Evolutionary conservation across 1,139 yeast species (phyloP).

Genomic region (Geotrichum klebahnii): DNA sequence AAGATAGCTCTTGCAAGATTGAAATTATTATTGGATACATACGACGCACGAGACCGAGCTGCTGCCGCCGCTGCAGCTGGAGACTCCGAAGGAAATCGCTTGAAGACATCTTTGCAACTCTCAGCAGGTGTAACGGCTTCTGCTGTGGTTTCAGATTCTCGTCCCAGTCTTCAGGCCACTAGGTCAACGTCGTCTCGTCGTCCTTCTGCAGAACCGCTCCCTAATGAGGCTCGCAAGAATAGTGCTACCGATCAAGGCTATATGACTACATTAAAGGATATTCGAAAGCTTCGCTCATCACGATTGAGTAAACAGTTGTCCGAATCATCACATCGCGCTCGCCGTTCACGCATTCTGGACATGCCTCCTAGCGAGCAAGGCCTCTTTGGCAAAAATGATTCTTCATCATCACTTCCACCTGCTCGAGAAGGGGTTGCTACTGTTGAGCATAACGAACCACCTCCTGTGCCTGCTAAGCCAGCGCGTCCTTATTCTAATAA

Average conservation of each 20-base stretch:
- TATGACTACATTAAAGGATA: conserved; percentile 69
- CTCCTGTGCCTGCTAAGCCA: too few relatives aligned
- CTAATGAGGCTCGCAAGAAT: neutral
- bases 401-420: conserved; percentile 23
- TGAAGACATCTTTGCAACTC: too few relatives aligned
- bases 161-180: conserved; percentile 1
- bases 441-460: conserved; percentile 1
- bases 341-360: conserved; percentile 53
- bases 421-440: neutral
- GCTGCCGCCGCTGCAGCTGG: neutral
- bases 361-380: conserved; percentile 41
- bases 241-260: conserved; percentile 47
- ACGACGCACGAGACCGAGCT: conserved; percentile 34
- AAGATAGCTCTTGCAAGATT: conserved; percentile 83
- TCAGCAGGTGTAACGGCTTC: too few relatives aligned
- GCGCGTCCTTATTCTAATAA: too few relatives aligned
- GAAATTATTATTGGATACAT: conserved; percentile 57
- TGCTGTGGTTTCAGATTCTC: neutral
- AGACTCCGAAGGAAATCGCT: too few relatives aligned
- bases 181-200: conserved; percentile 11
- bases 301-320: conserved; percentile 65
- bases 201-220: conserved; percentile 10
- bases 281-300: conserved; percentile 69
- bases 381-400: conserved; percentile 29
- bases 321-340: conserved; percentile 54